Evolutionary conservation across 139 green algal genomes (phyloP).

Genomic region (Volvox africanus): DNA sequence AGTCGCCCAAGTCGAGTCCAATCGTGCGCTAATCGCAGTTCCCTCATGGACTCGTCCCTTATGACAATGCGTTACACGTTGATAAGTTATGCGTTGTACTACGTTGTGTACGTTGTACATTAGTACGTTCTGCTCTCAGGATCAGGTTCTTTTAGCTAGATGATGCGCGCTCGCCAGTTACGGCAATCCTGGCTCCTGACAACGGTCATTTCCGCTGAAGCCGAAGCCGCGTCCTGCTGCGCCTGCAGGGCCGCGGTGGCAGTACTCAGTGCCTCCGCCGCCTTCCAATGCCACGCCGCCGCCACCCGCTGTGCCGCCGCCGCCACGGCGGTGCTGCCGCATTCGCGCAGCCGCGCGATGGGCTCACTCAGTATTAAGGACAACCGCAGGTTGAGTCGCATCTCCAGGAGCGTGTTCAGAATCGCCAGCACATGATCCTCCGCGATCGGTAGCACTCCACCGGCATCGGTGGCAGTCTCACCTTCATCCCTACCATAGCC

Average conservation of each 20-base stretch:
- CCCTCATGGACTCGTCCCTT: no score
- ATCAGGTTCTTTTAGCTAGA: no score
- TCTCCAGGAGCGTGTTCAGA: neutral
- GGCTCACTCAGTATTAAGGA: neutral
- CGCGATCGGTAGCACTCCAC: neutral
- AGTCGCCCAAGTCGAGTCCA: no score
- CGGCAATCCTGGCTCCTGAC: no score
- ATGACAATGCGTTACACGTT: no score
- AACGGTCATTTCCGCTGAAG: no score
- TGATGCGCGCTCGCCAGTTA: no score
- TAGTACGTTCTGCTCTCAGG: no score
- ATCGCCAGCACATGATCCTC: slow-evolving; percentile 2
- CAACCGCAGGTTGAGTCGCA: slow-evolving; percentile 1
- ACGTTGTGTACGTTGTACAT: no score
- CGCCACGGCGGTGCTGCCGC: neutral
- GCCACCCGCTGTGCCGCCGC: neutral
- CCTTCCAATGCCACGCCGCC: neutral
- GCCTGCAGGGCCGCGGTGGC: neutral
- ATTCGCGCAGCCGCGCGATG: neutral
- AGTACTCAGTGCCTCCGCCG: slow-evolving; percentile 25
- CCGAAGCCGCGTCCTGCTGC: neutral
- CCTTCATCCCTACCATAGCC: neutral
- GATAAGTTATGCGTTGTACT: no score
- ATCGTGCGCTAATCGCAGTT: no score
- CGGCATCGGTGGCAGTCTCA: neutral